Base-by-base conservation (phyloP, 805 yeast genomes). In the Monosporozyma solicola region DNA sequence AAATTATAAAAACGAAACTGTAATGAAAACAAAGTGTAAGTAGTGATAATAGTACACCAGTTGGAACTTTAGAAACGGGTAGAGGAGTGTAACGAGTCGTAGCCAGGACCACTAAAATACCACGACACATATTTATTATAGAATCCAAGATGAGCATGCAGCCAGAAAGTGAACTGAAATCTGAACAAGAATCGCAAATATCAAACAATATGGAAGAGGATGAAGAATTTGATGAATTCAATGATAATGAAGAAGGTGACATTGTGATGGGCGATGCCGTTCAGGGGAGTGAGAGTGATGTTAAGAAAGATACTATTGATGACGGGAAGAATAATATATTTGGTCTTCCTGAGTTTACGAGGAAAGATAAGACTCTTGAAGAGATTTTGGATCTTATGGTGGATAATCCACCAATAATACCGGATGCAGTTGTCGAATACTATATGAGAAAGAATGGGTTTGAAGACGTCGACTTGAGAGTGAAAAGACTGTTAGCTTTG, bases 381-480 rank as follows among this genome's bases (percentile, higher is more conserved):
- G 98, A 94, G 60, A 83, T 94, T 37, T 74, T 94, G 31, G 85
- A 84, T 35, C 74, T 90, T 75, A 85, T 94, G 92, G 96, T 89
- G 58, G 97, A 90, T 54, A 89, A 84, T 66, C 88, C 96, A 3
- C 99, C 99, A 2, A 84, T 92, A 35, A 94, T 94, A 43, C 99
- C 99, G 0, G 98, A 94, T 66, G 91, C 95, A 0, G 97, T 94
- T 10, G 87, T 96, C 0, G 97, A 92, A 64, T 94, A 90, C 66
- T 94, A 92, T 62, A 71, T 92, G 51, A 80, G 88, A 25, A 84
- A 85, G 62, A 85, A 89, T 56, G 97, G 97, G 41, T 83, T 94
- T 61, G 85, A 84, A 54, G 81, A 94, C 29, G 76, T 84, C 41
- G 96, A 92, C 65, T 72, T 80, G 13, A 78, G 90, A 54, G 81